These are phyloP conservation scores for Chaetomiaceae sp. DNA, from an alignment of 2,329 filamentous ascomycete genomes.

Conservation along the genomic window DNA sequence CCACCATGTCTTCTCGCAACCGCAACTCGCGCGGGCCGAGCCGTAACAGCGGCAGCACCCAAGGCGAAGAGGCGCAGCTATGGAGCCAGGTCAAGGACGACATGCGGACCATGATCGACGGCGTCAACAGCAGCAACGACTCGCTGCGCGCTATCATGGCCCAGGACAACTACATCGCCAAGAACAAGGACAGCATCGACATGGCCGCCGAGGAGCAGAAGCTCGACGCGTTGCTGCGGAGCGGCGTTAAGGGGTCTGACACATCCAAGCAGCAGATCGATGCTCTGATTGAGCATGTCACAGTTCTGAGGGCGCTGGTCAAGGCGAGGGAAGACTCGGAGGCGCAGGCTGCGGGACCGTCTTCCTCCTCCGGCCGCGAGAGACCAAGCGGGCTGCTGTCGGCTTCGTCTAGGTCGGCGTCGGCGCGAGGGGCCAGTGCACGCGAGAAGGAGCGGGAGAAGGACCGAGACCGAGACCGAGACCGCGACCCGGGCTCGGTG, in stretches of 20 bases:
- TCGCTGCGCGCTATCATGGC: constrained; percentile 36
- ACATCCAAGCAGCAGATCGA: constrained; percentile 34
- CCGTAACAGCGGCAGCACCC: constrained; percentile 37
- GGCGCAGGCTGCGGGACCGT: constrained; percentile 21
- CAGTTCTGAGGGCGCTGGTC: constrained; percentile 37
- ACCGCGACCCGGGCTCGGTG: constrained; percentile 34
- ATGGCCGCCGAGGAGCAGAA: constrained; percentile 26
- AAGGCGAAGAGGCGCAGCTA: constrained; percentile 40
- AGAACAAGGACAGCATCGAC: constrained; percentile 35
- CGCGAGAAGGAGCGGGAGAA: constrained; percentile 27
- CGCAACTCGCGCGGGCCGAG: constrained; percentile 31
- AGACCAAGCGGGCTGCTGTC: constrained; percentile 22
- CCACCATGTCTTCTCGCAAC: constrained; percentile 28
- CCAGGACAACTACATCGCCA: constrained; percentile 38
- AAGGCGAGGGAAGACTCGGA: constrained; percentile 38
- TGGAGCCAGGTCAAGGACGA: constrained; percentile 40
- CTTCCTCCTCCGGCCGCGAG: constrained; percentile 23
- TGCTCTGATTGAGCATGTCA: constrained; percentile 36
- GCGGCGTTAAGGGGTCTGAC: constrained; percentile 31
- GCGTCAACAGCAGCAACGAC: constrained; percentile 39
- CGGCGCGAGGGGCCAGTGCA: constrained; percentile 15
- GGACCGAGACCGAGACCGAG: constrained; percentile 28
- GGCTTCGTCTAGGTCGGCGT: constrained; percentile 15
- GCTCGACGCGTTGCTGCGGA: constrained; percentile 29
- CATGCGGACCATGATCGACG: constrained; percentile 32